Evolutionary conservation across 805 yeast species (phyloP), one percentile per base, ranked within the genome.

Genomic region (Kodamaea laetipori): DNA sequence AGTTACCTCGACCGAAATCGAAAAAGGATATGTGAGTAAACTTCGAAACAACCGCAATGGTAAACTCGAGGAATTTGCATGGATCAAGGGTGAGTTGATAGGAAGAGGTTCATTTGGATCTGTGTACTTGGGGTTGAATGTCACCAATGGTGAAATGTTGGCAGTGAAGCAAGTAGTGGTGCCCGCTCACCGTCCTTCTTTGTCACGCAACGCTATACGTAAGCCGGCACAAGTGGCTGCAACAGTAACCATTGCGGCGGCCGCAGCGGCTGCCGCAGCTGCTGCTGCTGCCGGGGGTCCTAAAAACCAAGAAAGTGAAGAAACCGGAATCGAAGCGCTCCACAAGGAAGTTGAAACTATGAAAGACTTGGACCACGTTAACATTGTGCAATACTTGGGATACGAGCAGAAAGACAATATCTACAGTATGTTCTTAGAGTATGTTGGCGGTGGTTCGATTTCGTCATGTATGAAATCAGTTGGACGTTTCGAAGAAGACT

Each of bases 81-180:
- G 99, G 99, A 85, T 95, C 39, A 89, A 89, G 59, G 99, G 99
- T 74, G 97, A 90, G 57, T 72, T 94, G 49, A 89, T 94, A 45
- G 99, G 99, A 0, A 81, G 88, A 46, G 99, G 99, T 0, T 90
- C 97, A 1, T 94, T 90, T 71, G 99, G 99, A 7, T 83, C 87
- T 27, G 99, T 94, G 1, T 92, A 77, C 58, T 71, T 94, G 44
- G 97, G 96, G 1, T 74, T 94, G 57, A 94, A 94, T 63, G 90
- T 90, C 12, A 94, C 98, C 1, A 89, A 96, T 0, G 98, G 98
- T 43, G 99, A 94, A 57, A 90, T 94, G 96, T 85, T 94, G 69
- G 99, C 99, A 0, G 99, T 94, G 2, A 94, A 94, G 59, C 99
- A 94, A 64, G 97, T 92, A 2, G 82, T 84, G 9, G 82, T 87